phyloP scores from a whole-genome alignment of 139 green algal species.

The Chlorella vulgaris region DNA sequence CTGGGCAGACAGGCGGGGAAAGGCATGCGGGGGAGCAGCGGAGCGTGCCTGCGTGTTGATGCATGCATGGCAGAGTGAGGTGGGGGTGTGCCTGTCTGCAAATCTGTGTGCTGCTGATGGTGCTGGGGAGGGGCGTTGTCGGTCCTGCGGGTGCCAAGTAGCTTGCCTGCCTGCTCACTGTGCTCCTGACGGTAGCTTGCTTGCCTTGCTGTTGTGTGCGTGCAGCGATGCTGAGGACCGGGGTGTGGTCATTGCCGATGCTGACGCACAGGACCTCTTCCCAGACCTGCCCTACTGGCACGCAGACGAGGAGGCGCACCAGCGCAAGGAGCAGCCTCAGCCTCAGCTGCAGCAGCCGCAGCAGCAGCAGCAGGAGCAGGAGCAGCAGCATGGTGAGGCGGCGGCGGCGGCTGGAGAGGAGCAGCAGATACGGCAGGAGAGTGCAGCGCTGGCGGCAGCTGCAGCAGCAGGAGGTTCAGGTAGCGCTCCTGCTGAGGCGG shows the following conservation, averaged over 20 bases:
- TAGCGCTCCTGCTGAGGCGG: background rate
- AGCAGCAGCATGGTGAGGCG: background rate
- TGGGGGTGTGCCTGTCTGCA: no score
- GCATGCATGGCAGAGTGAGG: no score
- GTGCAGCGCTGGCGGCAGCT: conserved; percentile 16
- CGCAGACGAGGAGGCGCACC: background rate
- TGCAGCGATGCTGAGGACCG: conserved; percentile 49
- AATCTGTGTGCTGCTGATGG: no score
- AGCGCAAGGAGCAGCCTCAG: background rate
- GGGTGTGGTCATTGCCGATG: conserved; percentile 62
- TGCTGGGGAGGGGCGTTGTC: no score
- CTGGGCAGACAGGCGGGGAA: no score
- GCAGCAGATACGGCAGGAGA: conserved; percentile 9
- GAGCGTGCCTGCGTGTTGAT: no score
- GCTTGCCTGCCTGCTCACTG: background rate
- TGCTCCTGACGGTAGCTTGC: no score
- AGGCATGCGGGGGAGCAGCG: no score
- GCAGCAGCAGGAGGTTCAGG: conserved; percentile 1
- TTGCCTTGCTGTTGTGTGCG: background rate
- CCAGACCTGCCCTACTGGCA: conserved; percentile 43
- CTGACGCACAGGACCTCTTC: conserved; percentile 54
- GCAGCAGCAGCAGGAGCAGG: background rate
- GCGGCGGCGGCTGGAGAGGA: background rate
- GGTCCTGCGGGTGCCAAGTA: no score
- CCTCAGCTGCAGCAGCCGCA: background rate